These are phyloP conservation scores for Ustilago cynodontis DNA, from an alignment of 1,284 basidiomycete species.

Conservation along the genomic window DNA sequence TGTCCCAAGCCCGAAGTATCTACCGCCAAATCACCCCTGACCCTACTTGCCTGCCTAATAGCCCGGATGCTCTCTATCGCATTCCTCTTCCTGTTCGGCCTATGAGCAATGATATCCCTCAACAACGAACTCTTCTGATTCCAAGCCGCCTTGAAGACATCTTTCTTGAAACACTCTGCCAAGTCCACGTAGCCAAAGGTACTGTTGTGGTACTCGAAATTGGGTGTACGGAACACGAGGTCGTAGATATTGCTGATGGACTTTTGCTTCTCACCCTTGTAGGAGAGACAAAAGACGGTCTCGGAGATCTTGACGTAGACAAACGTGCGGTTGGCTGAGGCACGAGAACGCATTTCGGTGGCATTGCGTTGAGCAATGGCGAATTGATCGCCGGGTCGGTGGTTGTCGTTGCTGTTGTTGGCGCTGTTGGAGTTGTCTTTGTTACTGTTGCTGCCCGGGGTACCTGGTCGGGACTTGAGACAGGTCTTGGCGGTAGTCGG, in stretches of 20 bases:
- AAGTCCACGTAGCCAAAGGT: constrained; percentile 77
- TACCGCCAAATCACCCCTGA: neutral
- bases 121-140: constrained; percentile 63
- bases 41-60: constrained; percentile 31
- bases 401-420: constrained; percentile 7
- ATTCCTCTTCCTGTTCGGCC: constrained; percentile 42
- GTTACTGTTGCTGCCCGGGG: constrained; percentile 16
- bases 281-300: constrained; percentile 72
- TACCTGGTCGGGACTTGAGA: constrained; percentile 30
- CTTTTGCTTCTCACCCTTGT: constrained; percentile 74
- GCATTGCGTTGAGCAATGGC: constrained; percentile 62
- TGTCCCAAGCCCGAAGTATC: constrained; percentile 3
- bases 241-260: constrained; percentile 73
- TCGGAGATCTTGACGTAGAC: constrained; percentile 83
- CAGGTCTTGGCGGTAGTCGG: constrained; percentile 13
- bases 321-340: constrained; percentile 76
- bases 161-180: constrained; percentile 64
- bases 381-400: constrained; percentile 34
- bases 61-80: constrained; percentile 48
- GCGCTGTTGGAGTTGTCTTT: constrained; percentile 10
- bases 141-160: constrained; percentile 68
- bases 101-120: constrained; percentile 60
- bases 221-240: constrained; percentile 73
- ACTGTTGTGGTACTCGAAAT: constrained; percentile 84
- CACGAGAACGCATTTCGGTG: constrained; percentile 72